phyloP scores from a whole-genome alignment of 2,329 filamentous ascomycete genomes.

The Colletotrichum scovillei region DNA sequence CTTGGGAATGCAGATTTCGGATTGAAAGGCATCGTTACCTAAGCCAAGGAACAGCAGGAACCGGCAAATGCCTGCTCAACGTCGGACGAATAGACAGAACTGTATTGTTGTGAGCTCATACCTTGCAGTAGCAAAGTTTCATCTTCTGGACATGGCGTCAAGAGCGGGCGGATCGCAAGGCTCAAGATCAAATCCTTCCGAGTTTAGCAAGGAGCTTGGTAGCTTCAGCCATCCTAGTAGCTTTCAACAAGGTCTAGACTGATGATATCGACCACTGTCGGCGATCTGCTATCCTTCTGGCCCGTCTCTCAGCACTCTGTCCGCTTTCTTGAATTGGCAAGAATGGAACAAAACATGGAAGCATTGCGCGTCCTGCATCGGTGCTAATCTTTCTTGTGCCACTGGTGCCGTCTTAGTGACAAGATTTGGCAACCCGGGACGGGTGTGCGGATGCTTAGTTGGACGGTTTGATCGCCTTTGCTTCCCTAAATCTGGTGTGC shows the following conservation, averaged over 20 bases:
- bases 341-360: constrained; percentile 4
- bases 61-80: constrained; percentile 8
- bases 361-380: constrained; percentile 30
- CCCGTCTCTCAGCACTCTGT: neutral
- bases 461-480: constrained; percentile 17
- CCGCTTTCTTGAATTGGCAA: neutral
- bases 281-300: neutral
- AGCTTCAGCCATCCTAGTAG: constrained; percentile 4
- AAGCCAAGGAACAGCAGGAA: constrained; percentile 8
- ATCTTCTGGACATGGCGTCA: constrained; percentile 29
- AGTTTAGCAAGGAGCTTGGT: constrained; percentile 9
- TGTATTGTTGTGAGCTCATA: neutral
- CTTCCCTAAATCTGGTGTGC: neutral
- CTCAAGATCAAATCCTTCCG: constrained; percentile 4
- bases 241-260: constrained; percentile 7
- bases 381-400: constrained; percentile 23
- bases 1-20: neutral
- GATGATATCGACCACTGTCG: neutral
- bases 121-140: constrained; percentile 29
- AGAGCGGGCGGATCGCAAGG: constrained; percentile 23
- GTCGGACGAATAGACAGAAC: constrained; percentile 14
- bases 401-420: constrained; percentile 23
- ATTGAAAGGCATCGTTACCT: constrained; percentile 18
- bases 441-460: neutral
- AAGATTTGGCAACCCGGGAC: constrained; percentile 10